phyloP scores from a whole-genome alignment of 805 yeast species.

The Pichia sporocuriosa region DNA sequence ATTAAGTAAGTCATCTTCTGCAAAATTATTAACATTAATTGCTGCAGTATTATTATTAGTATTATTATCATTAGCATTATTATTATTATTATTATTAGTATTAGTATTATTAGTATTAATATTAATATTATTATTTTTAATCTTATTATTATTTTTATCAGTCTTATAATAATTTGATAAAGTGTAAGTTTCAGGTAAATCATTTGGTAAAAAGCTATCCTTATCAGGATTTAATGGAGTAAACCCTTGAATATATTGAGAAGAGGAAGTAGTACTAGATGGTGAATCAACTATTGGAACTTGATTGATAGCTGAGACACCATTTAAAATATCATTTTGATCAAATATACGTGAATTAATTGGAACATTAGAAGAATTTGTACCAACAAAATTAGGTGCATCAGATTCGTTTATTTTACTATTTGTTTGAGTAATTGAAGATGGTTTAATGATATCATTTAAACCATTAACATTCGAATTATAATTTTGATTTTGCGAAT shows the following conservation, averaged over 20 bases:
- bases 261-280: not conserved
- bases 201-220: not conserved
- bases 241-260: conserved; percentile 1
- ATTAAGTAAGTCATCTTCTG: not conserved
- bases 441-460: too few species aligned
- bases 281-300: not conserved
- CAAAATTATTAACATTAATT: not conserved
- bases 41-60: not conserved
- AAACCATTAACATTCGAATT: too few species aligned
- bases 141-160: not conserved
- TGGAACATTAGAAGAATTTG: too few species aligned
- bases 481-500: too few species aligned
- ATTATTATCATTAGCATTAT: too few species aligned
- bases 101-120: too few species aligned
- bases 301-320: not conserved
- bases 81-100: too few species aligned
- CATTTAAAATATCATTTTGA: not conserved
- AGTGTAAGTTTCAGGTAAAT: conserved; percentile 1
- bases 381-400: too few species aligned
- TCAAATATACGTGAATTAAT: too few species aligned
- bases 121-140: not conserved
- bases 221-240: conserved; percentile 2
- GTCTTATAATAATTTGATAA: conserved; percentile 4
- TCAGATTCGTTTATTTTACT: not conserved
- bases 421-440: too few species aligned